These are phyloP conservation scores for Orychophragmus violaceus DNA, from an alignment of 345 rosid species.

Conservation along the genomic window DNA sequence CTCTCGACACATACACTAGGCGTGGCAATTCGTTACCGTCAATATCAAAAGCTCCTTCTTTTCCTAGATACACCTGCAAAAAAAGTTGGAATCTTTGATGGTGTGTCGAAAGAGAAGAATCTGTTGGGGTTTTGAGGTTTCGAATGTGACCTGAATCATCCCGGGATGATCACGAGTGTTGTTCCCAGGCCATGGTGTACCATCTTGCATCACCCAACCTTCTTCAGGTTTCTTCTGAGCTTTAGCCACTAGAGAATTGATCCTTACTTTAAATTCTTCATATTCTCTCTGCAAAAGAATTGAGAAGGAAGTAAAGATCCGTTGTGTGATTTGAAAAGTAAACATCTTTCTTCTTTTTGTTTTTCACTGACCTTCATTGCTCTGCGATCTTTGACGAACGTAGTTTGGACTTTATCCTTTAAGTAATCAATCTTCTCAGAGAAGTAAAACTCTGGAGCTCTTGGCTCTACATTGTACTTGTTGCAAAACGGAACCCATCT, in stretches of 20 bases:
- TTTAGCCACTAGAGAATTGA: conserved; percentile 76
- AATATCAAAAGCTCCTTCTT: conserved; percentile 81
- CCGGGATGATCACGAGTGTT: conserved; percentile 96
- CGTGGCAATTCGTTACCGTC: conserved; percentile 87
- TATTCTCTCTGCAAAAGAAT: conserved; percentile 64
- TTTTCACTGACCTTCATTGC: conserved; percentile 77
- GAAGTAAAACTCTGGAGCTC: conserved; percentile 92
- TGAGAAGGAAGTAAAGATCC: background rate
- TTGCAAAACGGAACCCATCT: conserved; percentile 96
- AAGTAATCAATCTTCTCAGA: conserved; percentile 86
- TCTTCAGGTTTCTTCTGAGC: conserved; percentile 97
- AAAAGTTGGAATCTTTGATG: background rate
- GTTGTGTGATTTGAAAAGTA: background rate
- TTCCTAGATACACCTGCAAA: conserved; percentile 82
- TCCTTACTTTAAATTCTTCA: conserved; percentile 92
- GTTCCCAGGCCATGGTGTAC: conserved; percentile 99
- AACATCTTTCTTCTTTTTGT: background rate
- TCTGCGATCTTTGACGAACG: conserved; percentile 88
- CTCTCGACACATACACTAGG: conserved; percentile 91
- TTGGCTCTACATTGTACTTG: conserved; percentile 71
- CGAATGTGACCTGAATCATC: conserved; percentile 70
- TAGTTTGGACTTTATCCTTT: conserved; percentile 87
- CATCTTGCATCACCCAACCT: conserved; percentile 99
- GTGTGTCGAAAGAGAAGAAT: background rate
- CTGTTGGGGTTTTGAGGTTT: background rate